Evolutionary conservation across 2,329 filamentous ascomycete species (phyloP), one percentile per base, ranked within the genome.

Genomic region (Aureobasidium sp.): DNA sequence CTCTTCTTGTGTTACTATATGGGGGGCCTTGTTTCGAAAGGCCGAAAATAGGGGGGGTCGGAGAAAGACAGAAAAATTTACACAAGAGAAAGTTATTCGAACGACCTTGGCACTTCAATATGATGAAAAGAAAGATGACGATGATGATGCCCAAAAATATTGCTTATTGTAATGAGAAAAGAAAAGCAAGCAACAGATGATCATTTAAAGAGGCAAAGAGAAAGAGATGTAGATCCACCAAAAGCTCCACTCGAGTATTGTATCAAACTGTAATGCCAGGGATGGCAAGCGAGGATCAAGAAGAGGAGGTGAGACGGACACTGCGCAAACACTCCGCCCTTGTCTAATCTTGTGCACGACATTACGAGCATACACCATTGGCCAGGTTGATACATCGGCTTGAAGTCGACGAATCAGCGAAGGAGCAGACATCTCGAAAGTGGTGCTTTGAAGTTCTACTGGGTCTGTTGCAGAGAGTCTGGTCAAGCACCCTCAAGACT

Each of bases 1-100:
- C n/a, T 24, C 45, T 57, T 57, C 40, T 33, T 57, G 29, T 45
- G n/a, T 35, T 44, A 57, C 29, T 57, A 24, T 35, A 24, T 45
- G n/a, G 40, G 39, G 39, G 22, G 1, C 39, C 9, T 17, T 39
- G n/a, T 22, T 22, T 15, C 49, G 33, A 27, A 14, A 7, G 14
- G 53, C 2, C 9, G 12, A 33, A 22, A 45, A 15, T 17, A n/a
- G 19, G 39, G 17, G 22, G 15, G 24, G 24, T 15, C 12, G n/a
- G 53, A 57, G 53, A 57, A 57, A 57, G 53, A 57, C 53, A 44
- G 53, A 57, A 57, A 57, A 44, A 57, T 44, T 19, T 57, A 57
- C 39, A 57, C 33, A 57, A 57, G 53, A 57, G 29, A 57, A 45
- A 57, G 53, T 57, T 44, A n/a, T 17, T 24, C 27, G 40, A 33